phyloP scores from a whole-genome alignment of 2,329 filamentous ascomycete genomes.

The Colletotrichum cereale region DNA sequence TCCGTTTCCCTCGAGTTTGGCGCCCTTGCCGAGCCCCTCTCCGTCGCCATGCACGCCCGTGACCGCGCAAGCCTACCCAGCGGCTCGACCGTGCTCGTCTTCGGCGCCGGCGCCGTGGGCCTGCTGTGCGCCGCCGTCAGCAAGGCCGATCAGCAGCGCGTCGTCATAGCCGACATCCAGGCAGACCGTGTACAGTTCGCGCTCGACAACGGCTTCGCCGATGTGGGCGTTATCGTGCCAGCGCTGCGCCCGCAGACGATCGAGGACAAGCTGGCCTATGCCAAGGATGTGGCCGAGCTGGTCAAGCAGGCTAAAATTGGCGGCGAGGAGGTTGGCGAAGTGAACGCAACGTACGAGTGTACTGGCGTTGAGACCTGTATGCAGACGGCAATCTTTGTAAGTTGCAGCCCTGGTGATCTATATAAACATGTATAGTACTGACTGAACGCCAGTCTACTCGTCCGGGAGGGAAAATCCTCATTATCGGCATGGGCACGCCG shows the following conservation, averaged over 20 bases:
- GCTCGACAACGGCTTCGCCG: conserved; percentile 66
- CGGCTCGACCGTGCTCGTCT: conserved; percentile 62
- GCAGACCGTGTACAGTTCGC: conserved; percentile 70
- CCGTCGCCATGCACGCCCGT: conserved; percentile 70
- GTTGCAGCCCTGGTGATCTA: conserved; percentile 40
- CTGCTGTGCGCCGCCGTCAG: conserved; percentile 70
- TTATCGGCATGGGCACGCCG: conserved; percentile 80
- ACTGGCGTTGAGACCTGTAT: conserved; percentile 83
- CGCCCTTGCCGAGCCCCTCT: conserved; percentile 70
- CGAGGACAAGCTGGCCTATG: conserved; percentile 66
- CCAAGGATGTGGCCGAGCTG: conserved; percentile 61
- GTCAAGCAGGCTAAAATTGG: conserved; percentile 53
- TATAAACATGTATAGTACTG: neutral
- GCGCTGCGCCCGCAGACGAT: conserved; percentile 60
- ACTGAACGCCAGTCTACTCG: conserved; percentile 61
- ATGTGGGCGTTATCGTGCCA: conserved; percentile 64
- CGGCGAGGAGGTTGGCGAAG: conserved; percentile 68
- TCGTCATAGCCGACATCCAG: conserved; percentile 69
- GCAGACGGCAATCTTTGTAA: conserved; percentile 78
- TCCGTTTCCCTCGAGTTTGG: conserved; percentile 63
- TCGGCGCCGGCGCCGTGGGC: conserved; percentile 73
- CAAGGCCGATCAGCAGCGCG: conserved; percentile 59
- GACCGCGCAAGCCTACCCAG: conserved; percentile 58
- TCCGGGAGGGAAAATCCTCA: conserved; percentile 76
- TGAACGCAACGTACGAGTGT: conserved; percentile 80